These are phyloP conservation scores for Allium cepa DNA, from an alignment of 106 monocot species.

Conservation along the genomic window DNA sequence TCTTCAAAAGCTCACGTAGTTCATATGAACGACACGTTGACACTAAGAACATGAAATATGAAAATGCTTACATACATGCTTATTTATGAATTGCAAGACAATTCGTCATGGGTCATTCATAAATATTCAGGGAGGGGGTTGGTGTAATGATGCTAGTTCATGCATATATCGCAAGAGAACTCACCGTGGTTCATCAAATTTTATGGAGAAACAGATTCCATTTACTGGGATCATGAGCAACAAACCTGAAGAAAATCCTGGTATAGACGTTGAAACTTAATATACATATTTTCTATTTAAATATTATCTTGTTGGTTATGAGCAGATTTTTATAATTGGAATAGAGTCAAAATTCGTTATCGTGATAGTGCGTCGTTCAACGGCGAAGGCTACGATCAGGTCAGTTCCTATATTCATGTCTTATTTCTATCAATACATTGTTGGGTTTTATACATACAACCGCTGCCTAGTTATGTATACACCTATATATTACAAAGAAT, in stretches of 20 bases:
- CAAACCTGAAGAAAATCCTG: conserved; percentile 60
- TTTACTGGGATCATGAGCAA: conserved; percentile 74
- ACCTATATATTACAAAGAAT: not conserved
- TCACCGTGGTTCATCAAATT: conserved; percentile 49
- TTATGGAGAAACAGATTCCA: conserved; percentile 44
- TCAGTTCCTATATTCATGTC: conserved; percentile 7
- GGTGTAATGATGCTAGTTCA: conserved; percentile 49
- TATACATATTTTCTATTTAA: not conserved
- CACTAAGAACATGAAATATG: too few species aligned
- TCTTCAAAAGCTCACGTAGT: too few species aligned
- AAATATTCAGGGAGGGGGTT: conserved; percentile 57
- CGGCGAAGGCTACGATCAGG: conserved; percentile 68
- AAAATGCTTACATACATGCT: too few species aligned
- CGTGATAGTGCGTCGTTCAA: conserved; percentile 82
- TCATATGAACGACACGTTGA: too few species aligned
- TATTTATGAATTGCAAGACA: too few species aligned
- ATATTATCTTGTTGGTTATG: too few species aligned
- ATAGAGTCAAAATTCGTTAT: conserved; percentile 67
- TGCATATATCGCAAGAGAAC: conserved; percentile 48
- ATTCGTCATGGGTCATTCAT: not conserved
- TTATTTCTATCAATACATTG: not conserved
- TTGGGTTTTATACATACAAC: too few species aligned
- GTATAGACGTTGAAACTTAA: conserved; percentile 11
- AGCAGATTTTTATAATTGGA: conserved; percentile 80
- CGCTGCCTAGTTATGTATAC: too few species aligned